These are phyloP conservation scores for Flueggea neowawraea DNA, from an alignment of 441 rosid genomes.

Conservation along the genomic window DNA sequence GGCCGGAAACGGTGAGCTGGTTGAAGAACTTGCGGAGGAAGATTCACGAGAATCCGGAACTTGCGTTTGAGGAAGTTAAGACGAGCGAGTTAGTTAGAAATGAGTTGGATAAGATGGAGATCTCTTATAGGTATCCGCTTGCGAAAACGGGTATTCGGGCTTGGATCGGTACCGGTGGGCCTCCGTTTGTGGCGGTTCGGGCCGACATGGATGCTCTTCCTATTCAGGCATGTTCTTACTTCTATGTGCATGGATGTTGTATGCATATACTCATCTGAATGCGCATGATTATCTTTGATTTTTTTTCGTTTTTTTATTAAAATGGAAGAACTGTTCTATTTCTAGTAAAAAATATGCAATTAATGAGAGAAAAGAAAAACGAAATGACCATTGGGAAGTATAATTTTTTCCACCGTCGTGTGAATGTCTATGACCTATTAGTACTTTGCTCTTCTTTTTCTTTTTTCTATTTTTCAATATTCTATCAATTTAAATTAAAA, in stretches of 20 bases:
- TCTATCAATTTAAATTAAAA: too few relatives aligned
- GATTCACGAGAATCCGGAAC: constrained; percentile 89
- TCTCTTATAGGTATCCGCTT: constrained; percentile 53
- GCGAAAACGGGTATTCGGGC: constrained; percentile 92
- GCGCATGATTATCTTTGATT: not conserved
- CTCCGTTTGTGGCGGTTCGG: constrained; percentile 83
- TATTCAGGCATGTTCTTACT: constrained; percentile 51
- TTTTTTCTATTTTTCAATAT: too few relatives aligned
- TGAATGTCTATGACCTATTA: too few relatives aligned
- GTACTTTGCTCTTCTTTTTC: too few relatives aligned
- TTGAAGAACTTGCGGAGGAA: constrained; percentile 58
- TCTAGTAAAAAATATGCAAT: too few relatives aligned
- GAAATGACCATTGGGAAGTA: too few relatives aligned
- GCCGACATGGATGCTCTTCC: constrained; percentile 98
- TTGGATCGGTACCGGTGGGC: constrained; percentile 74
- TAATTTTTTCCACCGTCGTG: too few relatives aligned
- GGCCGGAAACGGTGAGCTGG: constrained; percentile 56
- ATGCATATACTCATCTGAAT: not conserved
- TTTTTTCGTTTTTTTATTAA: too few relatives aligned
- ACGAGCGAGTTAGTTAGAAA: constrained; percentile 65
- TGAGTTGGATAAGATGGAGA: constrained; percentile 63
- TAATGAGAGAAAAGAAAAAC: too few relatives aligned
- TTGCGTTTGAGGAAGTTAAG: constrained; percentile 73
- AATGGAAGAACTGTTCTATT: too few relatives aligned
- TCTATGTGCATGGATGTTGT: not conserved